Evolutionary conservation across 2,329 filamentous ascomycete species (phyloP).

Genomic region (Fusarium neocosmosporiellum): DNA sequence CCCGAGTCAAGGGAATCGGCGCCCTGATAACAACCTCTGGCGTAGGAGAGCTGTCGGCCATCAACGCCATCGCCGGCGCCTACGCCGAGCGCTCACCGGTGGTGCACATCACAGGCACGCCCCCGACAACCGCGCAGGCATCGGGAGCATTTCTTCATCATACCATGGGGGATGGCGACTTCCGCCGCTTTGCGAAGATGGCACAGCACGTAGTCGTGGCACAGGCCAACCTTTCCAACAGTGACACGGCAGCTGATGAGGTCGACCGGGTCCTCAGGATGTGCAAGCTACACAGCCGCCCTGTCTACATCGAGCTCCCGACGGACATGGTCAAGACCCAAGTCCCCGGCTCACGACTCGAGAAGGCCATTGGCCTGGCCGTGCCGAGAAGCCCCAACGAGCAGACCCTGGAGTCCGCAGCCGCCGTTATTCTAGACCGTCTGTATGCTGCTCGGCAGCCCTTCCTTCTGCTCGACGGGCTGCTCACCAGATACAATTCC

Average conservation of each 20-base stretch:
- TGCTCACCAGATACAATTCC: too few relatives aligned
- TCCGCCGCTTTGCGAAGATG: not conserved
- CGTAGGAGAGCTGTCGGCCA: conserved; percentile 11
- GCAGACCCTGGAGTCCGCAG: too few relatives aligned
- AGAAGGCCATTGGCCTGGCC: too few relatives aligned
- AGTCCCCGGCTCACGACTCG: not conserved
- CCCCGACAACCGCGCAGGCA: not conserved
- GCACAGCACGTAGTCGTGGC: conserved; percentile 8
- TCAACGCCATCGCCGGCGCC: conserved; percentile 16
- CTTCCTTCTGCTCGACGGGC: too few relatives aligned
- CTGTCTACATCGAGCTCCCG: conserved; percentile 11
- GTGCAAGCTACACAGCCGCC: not conserved
- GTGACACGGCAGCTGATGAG: not conserved
- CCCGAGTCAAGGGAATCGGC: not conserved
- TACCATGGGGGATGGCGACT: not conserved
- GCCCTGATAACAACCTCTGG: conserved; percentile 12
- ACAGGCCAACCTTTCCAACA: conserved; percentile 2
- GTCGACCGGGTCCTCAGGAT: not conserved
- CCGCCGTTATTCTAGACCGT: too few relatives aligned
- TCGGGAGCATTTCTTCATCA: not conserved
- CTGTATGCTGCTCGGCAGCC: not conserved
- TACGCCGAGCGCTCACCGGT: conserved; percentile 8
- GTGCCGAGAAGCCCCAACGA: not conserved
- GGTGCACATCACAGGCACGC: conserved; percentile 13
- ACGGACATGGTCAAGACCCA: not conserved